These are phyloP conservation scores for Pythium dissimile DNA, from an alignment of 352 stramenopile genomes.

Conservation along the genomic window DNA sequence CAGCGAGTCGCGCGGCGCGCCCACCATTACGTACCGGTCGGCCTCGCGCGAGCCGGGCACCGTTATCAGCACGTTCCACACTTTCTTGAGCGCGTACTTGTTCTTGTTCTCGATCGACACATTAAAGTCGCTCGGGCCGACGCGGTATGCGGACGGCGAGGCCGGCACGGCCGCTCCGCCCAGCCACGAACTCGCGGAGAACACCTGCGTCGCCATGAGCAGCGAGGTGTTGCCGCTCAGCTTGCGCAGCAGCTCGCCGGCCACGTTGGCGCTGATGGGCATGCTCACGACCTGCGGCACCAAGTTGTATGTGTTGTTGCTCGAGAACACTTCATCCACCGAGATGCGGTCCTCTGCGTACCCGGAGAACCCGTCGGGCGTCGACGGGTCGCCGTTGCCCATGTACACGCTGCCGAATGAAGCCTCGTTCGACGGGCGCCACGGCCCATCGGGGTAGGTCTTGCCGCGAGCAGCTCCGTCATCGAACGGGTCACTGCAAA, in stretches of 20 bases:
- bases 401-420: slow-evolving; percentile 81
- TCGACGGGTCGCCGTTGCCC: slow-evolving; percentile 79
- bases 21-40: slow-evolving; percentile 78
- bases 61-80: slow-evolving; percentile 78
- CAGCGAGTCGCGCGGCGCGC: slow-evolving; percentile 58
- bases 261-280: slow-evolving; percentile 60
- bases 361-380: slow-evolving; percentile 62
- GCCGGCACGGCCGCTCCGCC: slow-evolving; percentile 23
- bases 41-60: slow-evolving; percentile 64
- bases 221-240: slow-evolving; percentile 18
- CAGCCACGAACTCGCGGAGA: slow-evolving; percentile 27
- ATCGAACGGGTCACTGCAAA: slow-evolving; percentile 68
- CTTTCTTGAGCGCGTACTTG: slow-evolving; percentile 69
- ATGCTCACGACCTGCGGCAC: slow-evolving; percentile 69
- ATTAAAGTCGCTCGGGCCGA: slow-evolving; percentile 26
- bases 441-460: slow-evolving; percentile 63
- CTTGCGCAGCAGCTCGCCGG: slow-evolving; percentile 39
- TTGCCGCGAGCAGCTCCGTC: slow-evolving; percentile 50
- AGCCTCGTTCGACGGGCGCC: slow-evolving; percentile 45
- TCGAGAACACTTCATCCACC: slow-evolving; percentile 72
- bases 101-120: slow-evolving; percentile 58
- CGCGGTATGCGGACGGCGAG: slow-evolving; percentile 26
- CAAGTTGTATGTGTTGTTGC: slow-evolving; percentile 82
- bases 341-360: slow-evolving; percentile 59
- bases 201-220: slow-evolving; percentile 42